Evolutionary conservation across 805 yeast genomes (phyloP).

Genomic region (Candida hungchunana): DNA sequence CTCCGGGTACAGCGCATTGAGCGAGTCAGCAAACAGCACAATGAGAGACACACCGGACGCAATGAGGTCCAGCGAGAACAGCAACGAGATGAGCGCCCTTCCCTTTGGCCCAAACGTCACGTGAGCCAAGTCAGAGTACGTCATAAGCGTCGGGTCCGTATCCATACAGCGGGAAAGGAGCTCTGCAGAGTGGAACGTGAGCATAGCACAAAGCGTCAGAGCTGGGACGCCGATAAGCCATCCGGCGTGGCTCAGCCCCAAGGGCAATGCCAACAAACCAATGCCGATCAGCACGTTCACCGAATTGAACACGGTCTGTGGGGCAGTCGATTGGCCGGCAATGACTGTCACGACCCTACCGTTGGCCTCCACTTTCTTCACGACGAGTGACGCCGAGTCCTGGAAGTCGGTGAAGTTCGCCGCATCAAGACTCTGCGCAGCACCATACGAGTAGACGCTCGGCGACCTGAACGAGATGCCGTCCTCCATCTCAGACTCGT

Average conservation of each 20-base stretch:
- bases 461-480: slow-evolving; percentile 34
- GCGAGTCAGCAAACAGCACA: slow-evolving; percentile 81
- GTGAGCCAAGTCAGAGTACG: slow-evolving; percentile 85
- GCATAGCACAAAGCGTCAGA: slow-evolving; percentile 53
- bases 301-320: slow-evolving; percentile 74
- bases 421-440: slow-evolving; percentile 27
- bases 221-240: slow-evolving; percentile 64
- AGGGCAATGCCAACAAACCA: slow-evolving; percentile 69
- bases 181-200: slow-evolving; percentile 75
- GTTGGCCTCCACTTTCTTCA: slow-evolving; percentile 65
- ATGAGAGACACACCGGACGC: slow-evolving; percentile 82
- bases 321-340: slow-evolving; percentile 78
- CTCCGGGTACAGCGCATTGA: slow-evolving; percentile 60
- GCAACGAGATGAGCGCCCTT: slow-evolving; percentile 62
- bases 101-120: slow-evolving; percentile 82
- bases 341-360: slow-evolving; percentile 69
- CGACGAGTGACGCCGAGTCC: slow-evolving; percentile 46
- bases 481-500: slow-evolving; percentile 36
- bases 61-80: slow-evolving; percentile 72
- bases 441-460: slow-evolving; percentile 30
- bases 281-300: slow-evolving; percentile 74
- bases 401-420: slow-evolving; percentile 43
- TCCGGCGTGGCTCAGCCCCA: slow-evolving; percentile 69
- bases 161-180: slow-evolving; percentile 72
- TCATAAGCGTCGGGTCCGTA: slow-evolving; percentile 73